Base-by-base conservation (phyloP, 2,329 filamentous ascomycete species). In the Paraphoma sp. region DNA sequence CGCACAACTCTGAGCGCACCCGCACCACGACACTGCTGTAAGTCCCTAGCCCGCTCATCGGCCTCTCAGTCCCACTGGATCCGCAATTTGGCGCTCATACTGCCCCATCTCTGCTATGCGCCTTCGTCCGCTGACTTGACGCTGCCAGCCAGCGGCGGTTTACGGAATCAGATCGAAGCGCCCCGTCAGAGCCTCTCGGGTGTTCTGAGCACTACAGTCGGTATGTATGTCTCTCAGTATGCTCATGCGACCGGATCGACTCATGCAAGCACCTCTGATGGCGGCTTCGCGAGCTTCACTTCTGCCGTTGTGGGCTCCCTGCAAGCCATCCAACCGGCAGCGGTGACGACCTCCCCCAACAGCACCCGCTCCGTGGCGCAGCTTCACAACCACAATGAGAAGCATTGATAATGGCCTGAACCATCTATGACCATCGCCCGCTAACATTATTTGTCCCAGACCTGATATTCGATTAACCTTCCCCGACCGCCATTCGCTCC, bases 141-240 rank as follows among this genome's bases (percentile, higher is more conserved):
- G 67, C 62, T 62, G 62, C 54, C 71, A 72, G 62, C 65, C 59
- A 67, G 68, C 73, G 72, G 73, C 71, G 71, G 69, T 68, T 70
- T 64, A 74, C 73, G 71, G 70, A 72, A 71, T 57, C 61, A 61
- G 60, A 68, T 71, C 69, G 64, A 70, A 71, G 61, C 65, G 59
- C 67, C 62, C 67, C 59, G 57, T 62, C 48, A 60, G 60, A 60
- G 62, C 64, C 62, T 62, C 63, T 67, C 62, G 63, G 62, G 64
- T 63, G 51, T 51, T 53, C 54, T 60, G 59, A 57, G 61, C 63
- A 63, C 57, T 51, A 63, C 67, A 67, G 49, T 59, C 56, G 65
- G 72, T 77, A 74, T 68, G 74, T 76, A 64, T 64, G 48, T 62
- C 63, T 66, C 70, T 64, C 65, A 54, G 52, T 63, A 57, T 53